phyloP scores from a whole-genome alignment of 768 basidiomycete species.

The Russula compacta region DNA sequence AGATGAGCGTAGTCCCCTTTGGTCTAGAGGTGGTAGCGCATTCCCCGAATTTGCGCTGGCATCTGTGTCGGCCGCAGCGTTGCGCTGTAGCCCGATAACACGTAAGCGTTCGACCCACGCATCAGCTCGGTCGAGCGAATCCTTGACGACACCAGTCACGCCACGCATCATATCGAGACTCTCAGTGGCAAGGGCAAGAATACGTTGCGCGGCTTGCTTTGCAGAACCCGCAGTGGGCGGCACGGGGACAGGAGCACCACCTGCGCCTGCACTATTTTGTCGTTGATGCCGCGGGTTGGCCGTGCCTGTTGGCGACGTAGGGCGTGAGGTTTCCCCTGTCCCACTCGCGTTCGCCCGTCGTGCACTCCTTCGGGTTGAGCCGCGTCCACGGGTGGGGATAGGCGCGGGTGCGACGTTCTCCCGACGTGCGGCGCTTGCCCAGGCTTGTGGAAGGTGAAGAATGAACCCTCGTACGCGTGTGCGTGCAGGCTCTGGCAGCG shows the following conservation, averaged over 20 bases:
- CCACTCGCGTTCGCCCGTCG: constrained; percentile 16
- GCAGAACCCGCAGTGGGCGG: constrained; percentile 45
- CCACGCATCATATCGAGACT: constrained; percentile 89
- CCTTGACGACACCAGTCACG: constrained; percentile 81
- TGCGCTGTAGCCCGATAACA: constrained; percentile 66
- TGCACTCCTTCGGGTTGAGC: constrained; percentile 10
- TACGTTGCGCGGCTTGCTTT: constrained; percentile 66
- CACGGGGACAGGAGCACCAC: constrained; percentile 13
- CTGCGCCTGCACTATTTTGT: constrained; percentile 24
- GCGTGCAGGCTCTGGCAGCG: constrained; percentile 78
- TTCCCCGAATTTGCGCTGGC: background rate
- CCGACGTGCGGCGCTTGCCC: constrained; percentile 43
- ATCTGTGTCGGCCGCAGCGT: constrained; percentile 14
- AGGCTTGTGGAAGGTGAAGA: constrained; percentile 70
- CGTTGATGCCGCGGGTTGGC: constrained; percentile 20
- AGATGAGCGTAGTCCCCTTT: constrained; percentile 12
- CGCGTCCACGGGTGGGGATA: constrained; percentile 21
- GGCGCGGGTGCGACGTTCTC: constrained; percentile 17
- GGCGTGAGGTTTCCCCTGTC: constrained; percentile 22
- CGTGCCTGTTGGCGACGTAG: constrained; percentile 24
- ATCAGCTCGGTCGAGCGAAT: constrained; percentile 81
- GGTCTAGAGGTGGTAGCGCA: constrained; percentile 6
- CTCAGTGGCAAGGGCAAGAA: constrained; percentile 79
- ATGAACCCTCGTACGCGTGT: constrained; percentile 67
- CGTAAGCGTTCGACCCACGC: constrained; percentile 83